Conservation (phyloP, 768 basidiomycete genomes). For the Polyporus arcularius region DNA sequence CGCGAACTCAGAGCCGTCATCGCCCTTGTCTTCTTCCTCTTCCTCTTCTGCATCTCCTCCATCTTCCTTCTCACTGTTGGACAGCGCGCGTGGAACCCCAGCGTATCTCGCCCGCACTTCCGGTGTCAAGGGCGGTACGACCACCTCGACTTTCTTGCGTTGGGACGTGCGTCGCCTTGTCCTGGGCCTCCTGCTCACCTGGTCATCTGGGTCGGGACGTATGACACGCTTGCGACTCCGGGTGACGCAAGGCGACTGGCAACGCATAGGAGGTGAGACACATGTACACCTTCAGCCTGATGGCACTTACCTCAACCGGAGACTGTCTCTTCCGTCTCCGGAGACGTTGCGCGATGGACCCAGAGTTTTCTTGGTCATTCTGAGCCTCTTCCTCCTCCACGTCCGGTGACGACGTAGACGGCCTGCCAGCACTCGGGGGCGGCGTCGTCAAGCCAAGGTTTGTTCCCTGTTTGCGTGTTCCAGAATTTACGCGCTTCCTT, state of each 20-base stretch:
- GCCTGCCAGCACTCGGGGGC: neutral
- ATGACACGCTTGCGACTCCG: neutral
- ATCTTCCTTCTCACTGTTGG: neutral
- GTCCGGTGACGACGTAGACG: neutral
- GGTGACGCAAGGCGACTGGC: too few species aligned
- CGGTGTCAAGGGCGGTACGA: neutral
- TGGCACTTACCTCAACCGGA: too few species aligned
- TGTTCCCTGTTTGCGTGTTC: neutral
- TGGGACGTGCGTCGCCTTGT: neutral
- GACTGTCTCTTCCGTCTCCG: too few species aligned
- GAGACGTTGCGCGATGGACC: too few species aligned
- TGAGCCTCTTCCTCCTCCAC: neutral
- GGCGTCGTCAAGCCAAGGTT: neutral
- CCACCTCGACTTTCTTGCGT: neutral
- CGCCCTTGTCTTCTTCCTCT: neutral
- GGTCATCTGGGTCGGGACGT: neutral
- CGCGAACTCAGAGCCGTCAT: neutral
- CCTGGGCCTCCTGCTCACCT: neutral
- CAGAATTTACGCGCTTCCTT: neutral
- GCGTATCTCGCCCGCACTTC: neutral
- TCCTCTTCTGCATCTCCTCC: neutral
- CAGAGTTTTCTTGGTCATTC: too few species aligned
- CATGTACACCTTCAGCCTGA: too few species aligned
- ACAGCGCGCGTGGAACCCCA: neutral
- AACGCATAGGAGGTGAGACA: too few species aligned